These are phyloP conservation scores for Apiotrichum akiyoshidainum DNA, from an alignment of 1,284 basidiomycete species.

Conservation along the genomic window DNA sequence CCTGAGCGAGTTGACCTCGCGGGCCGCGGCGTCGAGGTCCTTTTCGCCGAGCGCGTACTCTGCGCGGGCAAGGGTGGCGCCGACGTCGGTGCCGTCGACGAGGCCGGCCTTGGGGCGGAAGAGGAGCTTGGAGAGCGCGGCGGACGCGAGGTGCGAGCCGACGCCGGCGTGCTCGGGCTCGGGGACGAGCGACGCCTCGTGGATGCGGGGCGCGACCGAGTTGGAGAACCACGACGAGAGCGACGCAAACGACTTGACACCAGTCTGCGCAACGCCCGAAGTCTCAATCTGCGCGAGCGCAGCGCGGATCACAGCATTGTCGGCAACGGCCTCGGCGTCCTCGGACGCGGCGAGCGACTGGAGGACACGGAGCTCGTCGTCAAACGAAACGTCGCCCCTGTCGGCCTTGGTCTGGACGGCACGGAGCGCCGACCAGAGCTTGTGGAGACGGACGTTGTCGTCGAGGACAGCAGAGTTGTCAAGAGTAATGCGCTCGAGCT, in stretches of 20 bases:
- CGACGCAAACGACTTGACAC: conserved; percentile 85
- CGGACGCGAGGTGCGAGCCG: conserved; percentile 79
- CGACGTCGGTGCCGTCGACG: conserved; percentile 74
- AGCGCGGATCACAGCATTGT: conserved; percentile 57
- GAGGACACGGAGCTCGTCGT: conserved; percentile 80
- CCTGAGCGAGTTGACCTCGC: conserved; percentile 85
- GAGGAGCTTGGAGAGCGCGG: conserved; percentile 68
- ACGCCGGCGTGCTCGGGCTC: conserved; percentile 68
- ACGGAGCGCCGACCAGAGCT: conserved; percentile 52
- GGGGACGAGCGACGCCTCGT: conserved; percentile 85
- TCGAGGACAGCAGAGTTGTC: conserved; percentile 87
- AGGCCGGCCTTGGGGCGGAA: conserved; percentile 70
- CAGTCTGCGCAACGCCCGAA: conserved; percentile 73
- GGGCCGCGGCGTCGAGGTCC: conserved; percentile 83
- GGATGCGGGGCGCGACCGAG: conserved; percentile 78
- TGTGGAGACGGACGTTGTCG: conserved; percentile 81
- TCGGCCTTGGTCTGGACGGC: conserved; percentile 54
- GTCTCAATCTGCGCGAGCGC: conserved; percentile 70
- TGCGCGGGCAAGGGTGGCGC: conserved; percentile 82
- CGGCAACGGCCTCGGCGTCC: conserved; percentile 40
- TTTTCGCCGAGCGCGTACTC: conserved; percentile 87
- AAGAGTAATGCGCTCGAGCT: conserved; percentile 81
- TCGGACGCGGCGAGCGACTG: conserved; percentile 64
- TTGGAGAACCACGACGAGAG: conserved; percentile 85
- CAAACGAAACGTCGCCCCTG: conserved; percentile 68